Percentiles rank a stretch among this genome's conserved stretches.
Conservation (phyloP, 305 asterid genomes). For the Coffea humblotiana region DNA sequence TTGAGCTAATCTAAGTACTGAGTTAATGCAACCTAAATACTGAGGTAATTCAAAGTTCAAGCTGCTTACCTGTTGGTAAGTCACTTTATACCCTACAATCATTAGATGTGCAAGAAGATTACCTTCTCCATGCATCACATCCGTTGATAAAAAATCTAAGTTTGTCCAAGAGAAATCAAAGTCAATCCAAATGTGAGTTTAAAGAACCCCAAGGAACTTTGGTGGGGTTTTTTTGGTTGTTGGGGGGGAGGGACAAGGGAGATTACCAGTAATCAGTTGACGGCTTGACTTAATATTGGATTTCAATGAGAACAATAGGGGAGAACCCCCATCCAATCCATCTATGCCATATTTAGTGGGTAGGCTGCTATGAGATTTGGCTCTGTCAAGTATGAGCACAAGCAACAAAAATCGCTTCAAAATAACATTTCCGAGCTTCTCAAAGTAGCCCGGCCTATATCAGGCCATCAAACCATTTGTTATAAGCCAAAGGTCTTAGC, state of each 20-base stretch:
- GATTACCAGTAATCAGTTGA: conserved; percentile 73
- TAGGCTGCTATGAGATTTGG: conserved; percentile 74
- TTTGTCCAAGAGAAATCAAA: conserved; percentile 20
- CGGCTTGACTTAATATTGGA: conserved; percentile 80
- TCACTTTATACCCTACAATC: conserved; percentile 82
- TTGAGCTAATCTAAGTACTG: conserved; percentile 2
- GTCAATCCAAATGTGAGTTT: conserved; percentile 22
- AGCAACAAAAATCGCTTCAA: conserved; percentile 92
- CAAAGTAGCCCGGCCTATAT: conserved; percentile 96
- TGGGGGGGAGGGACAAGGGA: conserved; percentile 5
- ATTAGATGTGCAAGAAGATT: conserved; percentile 81
- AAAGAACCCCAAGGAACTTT: conserved; percentile 26
- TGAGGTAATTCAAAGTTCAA: conserved; percentile 7
- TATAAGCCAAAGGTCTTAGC: conserved; percentile 87
- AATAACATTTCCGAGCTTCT: conserved; percentile 81
- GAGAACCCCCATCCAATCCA: conserved; percentile 98
- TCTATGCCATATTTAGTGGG: conserved; percentile 94
- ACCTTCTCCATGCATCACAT: conserved; percentile 99
- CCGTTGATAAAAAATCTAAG: conserved; percentile 77
- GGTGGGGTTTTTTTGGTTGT: no score
- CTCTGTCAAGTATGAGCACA: conserved; percentile 77
- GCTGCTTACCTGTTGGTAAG: conserved; percentile 77
- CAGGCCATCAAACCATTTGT: conserved; percentile 95
- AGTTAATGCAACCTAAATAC: conserved; percentile 2
- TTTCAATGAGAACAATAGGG: conserved; percentile 65